phyloP scores from a whole-genome alignment of 108 stramenopile genomes.

The Parietichytrium sp. region DNA sequence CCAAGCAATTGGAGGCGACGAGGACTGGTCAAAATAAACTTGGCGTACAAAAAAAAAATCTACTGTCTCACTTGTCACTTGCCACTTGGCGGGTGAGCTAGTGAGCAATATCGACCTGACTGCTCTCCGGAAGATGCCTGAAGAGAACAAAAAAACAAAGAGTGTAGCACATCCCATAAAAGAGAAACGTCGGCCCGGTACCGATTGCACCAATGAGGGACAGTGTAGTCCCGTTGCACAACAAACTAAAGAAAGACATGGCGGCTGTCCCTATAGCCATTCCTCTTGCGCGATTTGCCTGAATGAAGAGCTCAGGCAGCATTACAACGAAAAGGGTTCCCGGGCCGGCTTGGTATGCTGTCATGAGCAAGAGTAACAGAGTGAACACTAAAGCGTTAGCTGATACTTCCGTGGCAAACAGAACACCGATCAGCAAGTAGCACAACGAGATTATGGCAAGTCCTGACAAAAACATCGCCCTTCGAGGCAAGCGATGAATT shows the following conservation, averaged over 20 bases:
- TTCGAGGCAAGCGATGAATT: neutral
- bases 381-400: neutral
- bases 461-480: slow-evolving; percentile 1
- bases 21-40: too few species aligned
- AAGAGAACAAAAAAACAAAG: neutral
- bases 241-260: slow-evolving; percentile 12
- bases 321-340: slow-evolving; percentile 23
- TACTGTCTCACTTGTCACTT: too few species aligned
- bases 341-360: slow-evolving; percentile 1
- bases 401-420: neutral
- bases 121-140: neutral
- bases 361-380: neutral
- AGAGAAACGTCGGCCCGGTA: slow-evolving; percentile 8
- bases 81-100: too few species aligned
- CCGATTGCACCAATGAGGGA: neutral
- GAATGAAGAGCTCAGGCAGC: neutral
- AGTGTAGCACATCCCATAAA: neutral
- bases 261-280: neutral
- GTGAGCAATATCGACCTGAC: too few species aligned
- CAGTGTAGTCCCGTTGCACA: slow-evolving; percentile 30
- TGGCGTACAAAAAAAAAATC: too few species aligned
- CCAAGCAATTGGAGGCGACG: too few species aligned
- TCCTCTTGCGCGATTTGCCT: neutral
- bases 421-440: neutral
- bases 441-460: neutral